Base-by-base conservation (phyloP, 176 grass and related monocot species). In the Panicum miliaceum region DNA sequence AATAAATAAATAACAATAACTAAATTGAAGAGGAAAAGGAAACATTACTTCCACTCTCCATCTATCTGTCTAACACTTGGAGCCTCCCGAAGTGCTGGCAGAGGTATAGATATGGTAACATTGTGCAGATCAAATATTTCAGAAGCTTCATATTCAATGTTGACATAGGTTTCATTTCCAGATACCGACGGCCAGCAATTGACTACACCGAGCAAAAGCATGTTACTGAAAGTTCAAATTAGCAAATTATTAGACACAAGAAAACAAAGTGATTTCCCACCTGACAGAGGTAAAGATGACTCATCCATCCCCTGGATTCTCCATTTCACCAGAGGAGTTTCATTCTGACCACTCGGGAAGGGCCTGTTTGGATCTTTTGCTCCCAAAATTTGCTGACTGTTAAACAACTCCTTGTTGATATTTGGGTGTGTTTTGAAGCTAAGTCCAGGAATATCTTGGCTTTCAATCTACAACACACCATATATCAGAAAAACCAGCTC, bases 31-130 rank as follows among this genome's bases (percentile, higher is more conserved):
- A 90, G 52, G 66, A 60, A 60, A 52, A 36, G 32, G 4, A 45
- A 87, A 87, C 77, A 76, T 88, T 94, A 97, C 94, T 89, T 97
- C 94, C 94, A 97, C 82, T 97, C 94, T 89, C 94, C 94, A 86
- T 97, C 89, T 71, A 97, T 92, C 68, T 94, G 94, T 86, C 25
- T 89, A 51, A 96, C 91, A 86, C 58, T 96, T 83, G 94, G 94
- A 62, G 91, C 64, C 48, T 96, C 91, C 65, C 86, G 66, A 68
- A 89, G 82, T 59, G 88, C 77, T 25, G 88, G 91, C 65, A 92
- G 85, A 67, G 91, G 94, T 82, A 97, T 94, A 72, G 92, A 94
- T 77, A 97, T 90, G 34, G 88, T 58, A 72, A 97, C 92, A 85
- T 94, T 93, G 79, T 82, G 82, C 80, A 94, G 77, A 73, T 94